Base-by-base conservation (phyloP, 352 stramenopile genomes). In the Thraustotheca clavata region DNA sequence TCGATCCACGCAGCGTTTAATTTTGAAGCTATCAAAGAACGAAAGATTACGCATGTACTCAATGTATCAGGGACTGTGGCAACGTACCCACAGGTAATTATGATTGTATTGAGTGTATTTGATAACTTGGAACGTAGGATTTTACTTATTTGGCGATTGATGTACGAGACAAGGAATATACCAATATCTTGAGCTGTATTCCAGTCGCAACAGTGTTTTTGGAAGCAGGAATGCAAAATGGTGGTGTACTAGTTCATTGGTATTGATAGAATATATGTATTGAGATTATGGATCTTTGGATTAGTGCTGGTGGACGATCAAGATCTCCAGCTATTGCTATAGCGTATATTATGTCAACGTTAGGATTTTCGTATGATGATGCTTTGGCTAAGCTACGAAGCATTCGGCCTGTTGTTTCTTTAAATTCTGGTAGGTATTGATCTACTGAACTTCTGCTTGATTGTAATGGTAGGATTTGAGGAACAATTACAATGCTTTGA, bases 91-190 rank as follows among this genome's bases (percentile, higher is more conserved):
- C 73, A 88, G 9, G 41, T 69, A 35, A 0, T 3, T 59, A 18
- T n/a, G n/a, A 14, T 6, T 18, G 43, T 7, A 14, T 9, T 52
- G 43, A 31, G 24, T 52, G 43, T 2, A 24, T 3, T 1, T 52
- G 2, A 31, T 9, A 9, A 35, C n/a, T 35, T 7, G 7, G 2
- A 3, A 52, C 18, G 46, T 43, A 60, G 43, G 71, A 84, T 22
- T 96, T 96, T 57, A 91, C 80, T 20, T 97, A 97, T 73, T 70
- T 96, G 38, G 95, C 81, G 62, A 68, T 96, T n/a, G 82, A 78
- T 57, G 79, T 97, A 27, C 79, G 89, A 26, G 89, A 97, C 71
- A 95, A 95, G 59, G 87, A 95, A 57, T 84, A 93, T 57, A 72
- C 89, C 2, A 94, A 95, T 49, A 62, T 97, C 62, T 75, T 97